phyloP scores from a whole-genome alignment of 2,329 filamentous ascomycete genomes.

The Chrysoporthe austroafricana region DNA sequence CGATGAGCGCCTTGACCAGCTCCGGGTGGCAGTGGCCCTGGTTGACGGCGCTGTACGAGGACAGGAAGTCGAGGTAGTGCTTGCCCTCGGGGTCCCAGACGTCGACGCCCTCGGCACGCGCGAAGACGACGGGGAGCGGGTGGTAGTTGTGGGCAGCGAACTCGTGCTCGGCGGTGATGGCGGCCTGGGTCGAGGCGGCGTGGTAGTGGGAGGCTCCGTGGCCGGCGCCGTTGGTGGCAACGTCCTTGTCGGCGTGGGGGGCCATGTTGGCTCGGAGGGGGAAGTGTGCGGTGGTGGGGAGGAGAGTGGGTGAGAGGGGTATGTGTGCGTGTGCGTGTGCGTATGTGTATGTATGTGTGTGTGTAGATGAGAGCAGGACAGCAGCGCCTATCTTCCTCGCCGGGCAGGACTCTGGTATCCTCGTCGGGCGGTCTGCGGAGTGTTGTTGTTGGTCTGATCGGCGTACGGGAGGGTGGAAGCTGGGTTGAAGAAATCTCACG shows the following conservation, averaged over 20 bases:
- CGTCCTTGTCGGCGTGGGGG: conserved; percentile 57
- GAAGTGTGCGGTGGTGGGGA: not conserved
- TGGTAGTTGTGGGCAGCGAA: conserved; percentile 99
- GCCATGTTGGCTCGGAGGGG: conserved; percentile 50
- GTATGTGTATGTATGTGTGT: not conserved
- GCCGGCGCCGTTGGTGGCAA: conserved; percentile 41
- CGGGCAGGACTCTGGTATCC: not conserved
- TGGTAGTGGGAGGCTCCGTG: conserved; percentile 60
- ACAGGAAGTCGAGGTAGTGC: conserved; percentile 97
- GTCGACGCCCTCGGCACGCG: conserved; percentile 79
- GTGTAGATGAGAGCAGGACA: no score
- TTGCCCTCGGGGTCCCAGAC: conserved; percentile 98
- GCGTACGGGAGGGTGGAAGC: not conserved
- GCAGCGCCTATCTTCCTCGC: not conserved
- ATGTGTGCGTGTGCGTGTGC: no score
- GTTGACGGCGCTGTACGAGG: conserved; percentile 96
- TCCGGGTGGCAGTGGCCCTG: conserved; percentile 98
- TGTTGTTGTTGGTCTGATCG: not conserved
- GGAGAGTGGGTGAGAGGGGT: not conserved
- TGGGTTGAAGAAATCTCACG: not conserved
- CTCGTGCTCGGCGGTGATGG: conserved; percentile 79
- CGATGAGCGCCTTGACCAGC: conserved; percentile 84
- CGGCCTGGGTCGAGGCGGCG: conserved; percentile 74
- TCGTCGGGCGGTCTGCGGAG: not conserved
- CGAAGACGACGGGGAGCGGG: conserved; percentile 91